These are phyloP conservation scores for Myochromella boudieri DNA, from an alignment of 768 basidiomycete genomes.

Conservation along the genomic window DNA sequence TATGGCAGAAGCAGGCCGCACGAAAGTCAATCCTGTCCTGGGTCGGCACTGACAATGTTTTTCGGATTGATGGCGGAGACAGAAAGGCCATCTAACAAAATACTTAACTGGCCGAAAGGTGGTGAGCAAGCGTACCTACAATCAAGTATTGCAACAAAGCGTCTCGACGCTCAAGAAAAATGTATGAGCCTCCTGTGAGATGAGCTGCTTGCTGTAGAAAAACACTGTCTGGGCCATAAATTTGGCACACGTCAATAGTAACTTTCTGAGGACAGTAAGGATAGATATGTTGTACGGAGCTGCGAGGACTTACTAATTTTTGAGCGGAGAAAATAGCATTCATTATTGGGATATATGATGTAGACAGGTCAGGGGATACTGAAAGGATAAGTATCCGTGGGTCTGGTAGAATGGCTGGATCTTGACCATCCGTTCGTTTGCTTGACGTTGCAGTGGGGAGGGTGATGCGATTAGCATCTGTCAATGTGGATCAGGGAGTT, in stretches of 20 bases:
- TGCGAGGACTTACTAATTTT: conserved; percentile 67
- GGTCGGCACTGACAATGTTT: conserved; percentile 79
- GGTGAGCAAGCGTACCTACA: conserved; percentile 34
- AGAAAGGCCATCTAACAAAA: conserved; percentile 74
- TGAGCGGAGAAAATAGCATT: conserved; percentile 99
- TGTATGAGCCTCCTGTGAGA: conserved; percentile 92
- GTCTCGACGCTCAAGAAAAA: conserved; percentile 76
- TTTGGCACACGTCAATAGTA: conserved; percentile 93
- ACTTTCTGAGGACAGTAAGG: conserved; percentile 67
- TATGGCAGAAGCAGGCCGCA: conserved; percentile 98
- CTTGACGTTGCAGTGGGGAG: conserved; percentile 27
- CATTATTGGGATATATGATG: conserved; percentile 98
- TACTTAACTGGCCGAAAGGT: conserved; percentile 3
- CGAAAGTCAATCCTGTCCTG: conserved; percentile 97
- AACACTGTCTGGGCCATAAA: conserved; percentile 86
- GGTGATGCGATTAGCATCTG: conserved; percentile 42
- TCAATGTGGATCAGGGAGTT: not conserved
- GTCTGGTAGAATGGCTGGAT: conserved; percentile 33
- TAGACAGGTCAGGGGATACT: conserved; percentile 86
- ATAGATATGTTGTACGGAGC: conserved; percentile 3
- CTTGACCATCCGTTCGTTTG: conserved; percentile 27
- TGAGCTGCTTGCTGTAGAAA: conserved; percentile 98
- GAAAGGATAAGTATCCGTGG: conserved; percentile 68
- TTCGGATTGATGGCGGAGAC: conserved; percentile 60
- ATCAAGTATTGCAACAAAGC: conserved; percentile 92